These are phyloP conservation scores for Leersia perrieri DNA, from an alignment of 176 grass and related monocot species.

Conservation along the genomic window DNA sequence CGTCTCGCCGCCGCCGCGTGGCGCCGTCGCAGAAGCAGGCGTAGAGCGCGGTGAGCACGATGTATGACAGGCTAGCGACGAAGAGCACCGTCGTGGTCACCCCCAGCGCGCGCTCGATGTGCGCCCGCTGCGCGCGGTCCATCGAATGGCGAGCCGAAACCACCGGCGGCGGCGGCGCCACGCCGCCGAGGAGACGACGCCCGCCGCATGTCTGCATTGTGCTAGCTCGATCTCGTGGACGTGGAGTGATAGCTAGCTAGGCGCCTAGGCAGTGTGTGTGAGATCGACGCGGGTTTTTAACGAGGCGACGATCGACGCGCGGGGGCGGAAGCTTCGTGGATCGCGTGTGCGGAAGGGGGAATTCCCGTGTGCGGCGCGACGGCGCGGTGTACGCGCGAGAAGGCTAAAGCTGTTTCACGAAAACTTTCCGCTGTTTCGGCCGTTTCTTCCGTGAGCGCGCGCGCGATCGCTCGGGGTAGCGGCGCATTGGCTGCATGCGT, in stretches of 20 bases:
- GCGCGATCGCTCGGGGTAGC: background rate
- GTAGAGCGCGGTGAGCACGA: constrained; percentile 25
- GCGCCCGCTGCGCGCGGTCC: constrained; percentile 13
- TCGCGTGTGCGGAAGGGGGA: background rate
- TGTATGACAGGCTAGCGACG: constrained; percentile 13
- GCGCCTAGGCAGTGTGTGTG: background rate
- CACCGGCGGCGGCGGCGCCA: background rate
- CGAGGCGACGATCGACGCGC: no score
- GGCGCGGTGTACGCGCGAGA: background rate
- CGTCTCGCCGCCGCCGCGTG: background rate
- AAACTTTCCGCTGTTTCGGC: background rate
- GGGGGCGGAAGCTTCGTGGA: background rate
- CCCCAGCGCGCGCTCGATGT: constrained; percentile 6
- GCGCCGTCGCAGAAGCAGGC: background rate
- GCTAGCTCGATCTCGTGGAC: background rate
- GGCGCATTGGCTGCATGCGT: background rate
- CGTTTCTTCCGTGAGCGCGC: background rate
- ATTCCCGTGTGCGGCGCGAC: background rate
- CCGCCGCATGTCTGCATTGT: background rate
- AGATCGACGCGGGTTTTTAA: background rate
- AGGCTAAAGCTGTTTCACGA: background rate
- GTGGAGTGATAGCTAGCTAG: background rate
- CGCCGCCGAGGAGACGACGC: background rate
- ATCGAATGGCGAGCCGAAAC: background rate
- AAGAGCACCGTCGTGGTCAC: constrained; percentile 16